Base-by-base conservation (phyloP, 225 moss, liverwort and hornwort genomes). In the Pleurozium schreberi region DNA sequence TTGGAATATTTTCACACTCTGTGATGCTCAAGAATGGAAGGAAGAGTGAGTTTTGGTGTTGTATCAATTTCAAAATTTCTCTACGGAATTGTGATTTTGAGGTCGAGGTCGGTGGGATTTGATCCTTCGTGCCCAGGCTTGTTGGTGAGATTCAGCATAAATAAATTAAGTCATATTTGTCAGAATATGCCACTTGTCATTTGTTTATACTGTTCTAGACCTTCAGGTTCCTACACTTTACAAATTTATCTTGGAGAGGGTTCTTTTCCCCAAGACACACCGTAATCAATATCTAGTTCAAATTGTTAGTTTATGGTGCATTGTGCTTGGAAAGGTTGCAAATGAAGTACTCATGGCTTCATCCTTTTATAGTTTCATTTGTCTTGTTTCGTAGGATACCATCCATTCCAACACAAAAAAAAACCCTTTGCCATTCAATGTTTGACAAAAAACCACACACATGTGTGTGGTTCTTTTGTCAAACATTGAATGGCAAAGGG, bases 341-440 rank as follows among this genome's bases (percentile, higher is more conserved):
- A 0, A 31, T 81, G 15, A 42, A 14, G 31, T 60, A 40, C 1
- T 60, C 6, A 53, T 81, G 20, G 28, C 8, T n/a, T 26, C 6
- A 25, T 2, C 10, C 9, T 40, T 58, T 11, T 18, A 10, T 33
- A 1, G 8, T 75, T 20, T 50, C 33, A 20, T 7, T 19, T 27
- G 18, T 27, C 17, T 58, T 58, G 28, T 40, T 57, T 11, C 3
- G 19, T 18, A 27, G 11, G 5, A 57, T n/a, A 58, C 40, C 58
- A 8, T 40, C 28, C 18, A 80, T 17, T n/a, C 17, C 5, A 42
- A 80, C 0, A 28, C 12, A 30, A 30, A 40, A 42, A n/a, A 55
- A 8, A 5, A 8, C 8, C 2, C 4, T 5, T 18, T 5, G 12
- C 2, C 1, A 1, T 2, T 40, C 10, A n/a, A 30, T 40, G 2